Conservation (phyloP, 2,329 filamentous ascomycete genomes). For the Iodosphaeria phyllophila region DNA sequence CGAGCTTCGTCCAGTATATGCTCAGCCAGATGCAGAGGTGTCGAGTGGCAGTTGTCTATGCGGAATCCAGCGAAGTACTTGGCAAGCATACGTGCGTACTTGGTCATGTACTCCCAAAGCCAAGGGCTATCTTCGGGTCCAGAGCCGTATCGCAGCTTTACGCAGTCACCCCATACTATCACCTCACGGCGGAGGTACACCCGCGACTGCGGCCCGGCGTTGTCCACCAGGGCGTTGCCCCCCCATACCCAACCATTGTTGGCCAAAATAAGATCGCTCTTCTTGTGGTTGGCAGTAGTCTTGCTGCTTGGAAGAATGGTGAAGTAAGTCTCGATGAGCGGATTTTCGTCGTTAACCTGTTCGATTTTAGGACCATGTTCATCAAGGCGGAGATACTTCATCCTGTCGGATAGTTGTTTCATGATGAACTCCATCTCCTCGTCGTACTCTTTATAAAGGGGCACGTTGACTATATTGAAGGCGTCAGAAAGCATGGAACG, state of each 20-base stretch:
- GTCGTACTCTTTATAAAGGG: conserved; percentile 87
- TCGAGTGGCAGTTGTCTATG: conserved; percentile 97
- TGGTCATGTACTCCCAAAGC: conserved; percentile 90
- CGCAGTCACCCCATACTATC: conserved; percentile 96
- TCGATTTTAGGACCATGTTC: conserved; percentile 78
- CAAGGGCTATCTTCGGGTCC: conserved; percentile 73
- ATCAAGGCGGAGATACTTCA: conserved; percentile 89
- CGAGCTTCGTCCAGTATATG: conserved; percentile 91
- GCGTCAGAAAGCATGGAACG: conserved; percentile 40
- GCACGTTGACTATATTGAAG: conserved; percentile 69
- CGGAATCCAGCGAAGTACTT: conserved; percentile 91
- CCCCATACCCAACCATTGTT: conserved; percentile 99
- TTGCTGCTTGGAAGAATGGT: conserved; percentile 70
- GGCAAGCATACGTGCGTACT: conserved; percentile 79
- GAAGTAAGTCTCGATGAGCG: conserved; percentile 88
- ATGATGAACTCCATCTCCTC: conserved; percentile 64
- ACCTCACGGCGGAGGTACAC: conserved; percentile 95
- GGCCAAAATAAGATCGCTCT: conserved; percentile 61
- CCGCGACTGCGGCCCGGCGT: conserved; percentile 72
- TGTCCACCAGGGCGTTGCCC: conserved; percentile 82
- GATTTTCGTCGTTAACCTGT: conserved; percentile 55
- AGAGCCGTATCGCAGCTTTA: conserved; percentile 81
- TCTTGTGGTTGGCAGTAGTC: conserved; percentile 56
- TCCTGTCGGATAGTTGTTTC: conserved; percentile 81
- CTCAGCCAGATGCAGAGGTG: conserved; percentile 83